Evolutionary conservation across 352 stramenopile genomes (phyloP), one percentile per base, ranked within the genome.

Genomic region (Elongisporangium undulatum): DNA sequence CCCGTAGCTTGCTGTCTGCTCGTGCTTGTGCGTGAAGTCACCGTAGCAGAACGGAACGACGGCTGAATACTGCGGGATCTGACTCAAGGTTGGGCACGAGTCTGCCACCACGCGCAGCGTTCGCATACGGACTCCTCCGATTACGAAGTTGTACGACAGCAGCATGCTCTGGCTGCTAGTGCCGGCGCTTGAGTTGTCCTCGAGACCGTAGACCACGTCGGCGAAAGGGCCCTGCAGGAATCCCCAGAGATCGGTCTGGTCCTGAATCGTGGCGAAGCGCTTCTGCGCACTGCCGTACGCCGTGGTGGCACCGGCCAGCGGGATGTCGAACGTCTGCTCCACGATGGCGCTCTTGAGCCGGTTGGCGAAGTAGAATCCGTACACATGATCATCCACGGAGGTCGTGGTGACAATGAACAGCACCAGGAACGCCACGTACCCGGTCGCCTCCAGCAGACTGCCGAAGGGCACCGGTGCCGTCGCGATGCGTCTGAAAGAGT

Each of bases 21-120:
- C 71, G 7, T 58, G 56, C 3, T 48, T 54, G 5, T 41, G 48
- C 0, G 73, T 60, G 53, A 89, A 87, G 1, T 63, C 55, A 0
- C 75, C 79, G 51, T 87, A 92, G 67, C 82, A 92, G 59, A 74
- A 88, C 29, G 79, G 72, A 15, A 89, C 55, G 23, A 87, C 72
- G 20, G 63, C 67, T n/a, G 79, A 53, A 58, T 89, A 92, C 66
- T 89, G 76, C 0, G 79, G 77, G 39, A 89, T 77, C 20, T 81
- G 66, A 22, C 63, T 69, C 9, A 89, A 67, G 4, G 60, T 52
- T 0, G 71, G 67, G 51, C 79, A 92, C 50, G 79, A 82, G 48
- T 76, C 74, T 49, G 70, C 72, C 24, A 70, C 64, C 29, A 92
- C 76, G 12, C 79, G 77, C 23, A 89, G 39, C n/a, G 77, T 77